A percentile compares a stretch with the other conserved stretches of the same genome.
phyloP scores from a whole-genome alignment of 2,329 filamentous ascomycete species.

The Nemania sp. region DNA sequence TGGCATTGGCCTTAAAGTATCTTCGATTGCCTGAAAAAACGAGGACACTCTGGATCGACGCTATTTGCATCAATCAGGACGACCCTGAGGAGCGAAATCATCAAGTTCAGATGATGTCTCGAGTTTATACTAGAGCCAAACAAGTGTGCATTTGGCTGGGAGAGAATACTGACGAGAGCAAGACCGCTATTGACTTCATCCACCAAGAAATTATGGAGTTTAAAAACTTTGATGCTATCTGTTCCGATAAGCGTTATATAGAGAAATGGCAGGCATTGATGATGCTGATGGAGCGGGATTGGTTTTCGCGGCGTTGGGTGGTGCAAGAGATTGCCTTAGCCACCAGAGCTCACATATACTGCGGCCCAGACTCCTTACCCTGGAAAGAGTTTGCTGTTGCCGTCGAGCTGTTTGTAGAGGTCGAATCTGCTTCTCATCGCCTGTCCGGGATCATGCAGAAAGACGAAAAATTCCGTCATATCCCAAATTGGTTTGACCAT shows the following conservation, averaged over 20 bases:
- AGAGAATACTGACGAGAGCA: slow-evolving; percentile 27
- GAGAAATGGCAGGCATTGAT: slow-evolving; percentile 40
- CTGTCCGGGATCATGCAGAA: slow-evolving; percentile 19
- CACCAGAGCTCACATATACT: slow-evolving; percentile 40
- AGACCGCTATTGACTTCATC: slow-evolving; percentile 40
- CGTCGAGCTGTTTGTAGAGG: slow-evolving; percentile 44
- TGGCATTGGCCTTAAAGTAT: neutral
- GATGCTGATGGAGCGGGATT: slow-evolving; percentile 43
- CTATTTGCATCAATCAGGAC: slow-evolving; percentile 41
- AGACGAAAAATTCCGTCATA: slow-evolving; percentile 18
- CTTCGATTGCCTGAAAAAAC: neutral
- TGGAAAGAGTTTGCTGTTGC: slow-evolving; percentile 45
- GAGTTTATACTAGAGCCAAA: slow-evolving; percentile 39
- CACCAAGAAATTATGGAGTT: slow-evolving; percentile 34
- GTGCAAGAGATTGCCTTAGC: slow-evolving; percentile 48
- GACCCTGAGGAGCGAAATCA: slow-evolving; percentile 37
- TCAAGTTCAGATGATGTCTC: slow-evolving; percentile 43
- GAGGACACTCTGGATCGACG: slow-evolving; percentile 42
- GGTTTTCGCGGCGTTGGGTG: slow-evolving; percentile 48
- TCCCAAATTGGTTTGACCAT: slow-evolving; percentile 21
- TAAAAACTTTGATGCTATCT: slow-evolving; percentile 39
- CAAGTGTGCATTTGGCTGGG: slow-evolving; percentile 43
- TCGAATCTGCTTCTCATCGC: slow-evolving; percentile 42
- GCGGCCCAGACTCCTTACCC: slow-evolving; percentile 40
- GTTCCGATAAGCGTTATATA: slow-evolving; percentile 4